Evolutionary conservation across 2,329 filamentous ascomycete species (phyloP).

Genomic region (Talaromyces sp.): DNA sequence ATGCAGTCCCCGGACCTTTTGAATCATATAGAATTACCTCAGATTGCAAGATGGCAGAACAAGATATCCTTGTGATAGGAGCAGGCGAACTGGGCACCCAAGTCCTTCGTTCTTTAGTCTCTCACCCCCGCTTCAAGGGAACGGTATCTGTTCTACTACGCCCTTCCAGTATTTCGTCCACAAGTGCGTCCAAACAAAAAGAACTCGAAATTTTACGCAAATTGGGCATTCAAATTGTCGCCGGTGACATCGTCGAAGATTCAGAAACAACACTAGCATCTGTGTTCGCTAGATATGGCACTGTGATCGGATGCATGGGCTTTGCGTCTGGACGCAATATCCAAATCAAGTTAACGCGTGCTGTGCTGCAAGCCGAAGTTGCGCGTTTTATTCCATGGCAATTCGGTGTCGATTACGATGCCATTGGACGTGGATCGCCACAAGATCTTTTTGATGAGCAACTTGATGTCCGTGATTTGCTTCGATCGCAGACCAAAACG

Average conservation of each 20-base stretch:
- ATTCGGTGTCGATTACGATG: constrained; percentile 72
- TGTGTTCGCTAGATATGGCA: constrained; percentile 43
- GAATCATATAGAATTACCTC: too few species aligned
- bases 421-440: constrained; percentile 59
- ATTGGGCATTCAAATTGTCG: constrained; percentile 43
- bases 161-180: constrained; percentile 47
- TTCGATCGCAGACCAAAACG: constrained; percentile 53
- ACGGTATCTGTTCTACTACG: constrained; percentile 59
- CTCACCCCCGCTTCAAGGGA: constrained; percentile 46
- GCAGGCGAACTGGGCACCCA: constrained; percentile 67
- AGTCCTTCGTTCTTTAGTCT: constrained; percentile 55
- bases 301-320: constrained; percentile 36
- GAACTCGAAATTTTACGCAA: constrained; percentile 4
- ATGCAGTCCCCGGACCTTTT: too few species aligned
- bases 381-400: constrained; percentile 33
- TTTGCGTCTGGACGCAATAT: constrained; percentile 57
- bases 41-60: background rate
- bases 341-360: constrained; percentile 60
- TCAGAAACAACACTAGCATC: constrained; percentile 40
- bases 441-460: constrained; percentile 72
- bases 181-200: constrained; percentile 2
- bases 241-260: constrained; percentile 49
- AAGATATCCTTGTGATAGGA: constrained; percentile 61
- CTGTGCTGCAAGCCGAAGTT: constrained; percentile 55
- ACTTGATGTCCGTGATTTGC: constrained; percentile 57